Evolutionary conservation across 176 grass and related monocot species (phyloP), one percentile per base, ranked within the genome.

Genomic region (Aegilops speltoides): DNA sequence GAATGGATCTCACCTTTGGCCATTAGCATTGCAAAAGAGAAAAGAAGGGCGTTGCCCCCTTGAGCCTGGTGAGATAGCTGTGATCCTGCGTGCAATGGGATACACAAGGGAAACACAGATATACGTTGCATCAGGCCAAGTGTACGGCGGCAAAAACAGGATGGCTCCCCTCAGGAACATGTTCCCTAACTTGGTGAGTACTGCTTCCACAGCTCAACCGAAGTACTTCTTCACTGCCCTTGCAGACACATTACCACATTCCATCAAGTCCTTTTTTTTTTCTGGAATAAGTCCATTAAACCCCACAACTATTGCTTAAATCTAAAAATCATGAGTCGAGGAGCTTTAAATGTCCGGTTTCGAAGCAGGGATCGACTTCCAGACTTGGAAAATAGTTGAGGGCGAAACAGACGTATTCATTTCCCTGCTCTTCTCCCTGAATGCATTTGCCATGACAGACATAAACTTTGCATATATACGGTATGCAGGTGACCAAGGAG

Each of bases 1-100:
- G 96, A 98, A 96, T 83, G 93, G 96, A 82, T 98, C 96, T 75
- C 96, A 98, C 76, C 90, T 98, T 17, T 98, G 96, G 93, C 92
- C 89, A 50, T 64, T 92, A 90, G 93, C 96, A 9, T 88, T 96
- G 31, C 59, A 95, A 68, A 98, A 96, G 92, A 89, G 96, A 83
- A 98, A 98, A 87, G 93, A 98, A 89, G 96, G 96, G 13, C 93
- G 92, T 13, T 98, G 96, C 72, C 93, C 96, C 76, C 96, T 98
- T 63, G 96, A 98, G 88, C 93, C 93, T 16, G 93, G 93, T 7
- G 96, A 98, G 84, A 95, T 96, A 10, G 92, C 93, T 32, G 86
- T 98, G 8, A 94, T 98, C 83, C 74, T 98, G 16, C 87, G 96
- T 22, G 96, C 93, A 74, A 82, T 98, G 84, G 92, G 96, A 22